These are phyloP conservation scores for Raphanus hybrid DNA, from an alignment of 441 rosid genomes.

Conservation along the genomic window DNA sequence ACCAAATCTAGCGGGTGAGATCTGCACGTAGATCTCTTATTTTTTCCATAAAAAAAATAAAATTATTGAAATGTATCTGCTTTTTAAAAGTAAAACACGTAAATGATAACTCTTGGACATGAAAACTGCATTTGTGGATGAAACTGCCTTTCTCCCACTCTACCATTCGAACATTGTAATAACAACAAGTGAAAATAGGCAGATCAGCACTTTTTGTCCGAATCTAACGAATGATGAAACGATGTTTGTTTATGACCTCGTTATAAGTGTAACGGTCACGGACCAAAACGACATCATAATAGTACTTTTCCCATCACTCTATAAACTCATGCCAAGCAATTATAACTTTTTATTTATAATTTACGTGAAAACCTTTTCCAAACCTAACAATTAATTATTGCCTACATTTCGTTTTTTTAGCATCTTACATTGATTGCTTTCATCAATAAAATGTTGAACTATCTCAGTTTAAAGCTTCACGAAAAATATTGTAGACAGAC, in stretches of 20 bases:
- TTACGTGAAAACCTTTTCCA: neutral
- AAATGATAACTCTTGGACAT: too few species aligned
- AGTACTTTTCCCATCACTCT: slow-evolving; percentile 42
- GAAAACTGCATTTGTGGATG: too few species aligned
- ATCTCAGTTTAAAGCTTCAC: neutral
- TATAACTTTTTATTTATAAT: slow-evolving; percentile 23
- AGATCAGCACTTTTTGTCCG: slow-evolving; percentile 47
- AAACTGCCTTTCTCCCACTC: too few species aligned
- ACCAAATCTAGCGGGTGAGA: too few species aligned
- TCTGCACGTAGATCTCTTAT: too few species aligned
- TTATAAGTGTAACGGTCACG: slow-evolving; percentile 45
- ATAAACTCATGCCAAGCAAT: slow-evolving; percentile 35
- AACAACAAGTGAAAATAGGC: slow-evolving; percentile 31
- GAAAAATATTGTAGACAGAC: neutral
- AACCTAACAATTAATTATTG: slow-evolving; percentile 11
- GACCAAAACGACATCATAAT: slow-evolving; percentile 41
- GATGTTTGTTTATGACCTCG: slow-evolving; percentile 45
- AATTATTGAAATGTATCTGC: too few species aligned
- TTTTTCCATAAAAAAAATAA: too few species aligned
- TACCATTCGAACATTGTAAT: slow-evolving; percentile 15
- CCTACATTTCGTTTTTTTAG: neutral
- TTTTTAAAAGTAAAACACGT: too few species aligned
- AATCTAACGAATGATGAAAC: slow-evolving; percentile 44
- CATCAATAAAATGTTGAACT: neutral
- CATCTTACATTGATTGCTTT: slow-evolving; percentile 1